These are phyloP conservation scores for Jamesozyma rosinii DNA, from an alignment of 805 yeast genomes.

Conservation along the genomic window DNA sequence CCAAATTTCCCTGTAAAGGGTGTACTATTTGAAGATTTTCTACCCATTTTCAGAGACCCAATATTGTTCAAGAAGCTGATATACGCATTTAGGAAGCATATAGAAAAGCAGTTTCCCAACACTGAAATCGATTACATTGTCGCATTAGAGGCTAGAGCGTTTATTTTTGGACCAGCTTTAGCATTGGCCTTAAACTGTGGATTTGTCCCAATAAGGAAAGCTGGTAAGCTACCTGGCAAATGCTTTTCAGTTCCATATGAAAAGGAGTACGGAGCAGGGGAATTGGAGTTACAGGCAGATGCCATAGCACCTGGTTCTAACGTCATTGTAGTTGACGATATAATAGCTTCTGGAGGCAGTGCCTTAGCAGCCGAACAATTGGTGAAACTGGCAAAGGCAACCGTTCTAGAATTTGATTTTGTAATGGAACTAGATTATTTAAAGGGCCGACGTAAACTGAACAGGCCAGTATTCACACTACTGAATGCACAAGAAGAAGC, in stretches of 20 bases:
- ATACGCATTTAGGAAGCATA: constrained; percentile 69
- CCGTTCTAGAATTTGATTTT: constrained; percentile 69
- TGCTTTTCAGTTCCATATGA: constrained; percentile 57
- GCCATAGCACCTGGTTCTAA: constrained; percentile 72
- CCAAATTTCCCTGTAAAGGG: constrained; percentile 93
- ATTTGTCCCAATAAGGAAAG: constrained; percentile 92
- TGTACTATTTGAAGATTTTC: constrained; percentile 84
- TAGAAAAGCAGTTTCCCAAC: constrained; percentile 45
- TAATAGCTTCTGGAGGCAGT: constrained; percentile 95
- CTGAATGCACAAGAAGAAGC: constrained; percentile 68
- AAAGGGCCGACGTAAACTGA: constrained; percentile 79
- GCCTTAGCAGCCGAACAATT: constrained; percentile 88
- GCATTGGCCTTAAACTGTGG: constrained; percentile 84
- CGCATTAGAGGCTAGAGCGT: constrained; percentile 93
- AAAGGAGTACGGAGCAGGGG: constrained; percentile 89
- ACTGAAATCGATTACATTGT: constrained; percentile 75
- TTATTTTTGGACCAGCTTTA: constrained; percentile 86
- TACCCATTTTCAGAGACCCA: constrained; percentile 85
- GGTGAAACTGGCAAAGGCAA: constrained; percentile 54
- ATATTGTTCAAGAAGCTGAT: constrained; percentile 67
- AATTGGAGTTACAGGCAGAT: constrained; percentile 76
- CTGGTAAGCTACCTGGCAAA: constrained; percentile 90
- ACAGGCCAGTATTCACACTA: constrained; percentile 80
- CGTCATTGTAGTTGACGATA: constrained; percentile 85
- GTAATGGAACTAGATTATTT: constrained; percentile 91